Conservation (phyloP, 2,329 filamentous ascomycete species). For the Orbilia quercus region DNA sequence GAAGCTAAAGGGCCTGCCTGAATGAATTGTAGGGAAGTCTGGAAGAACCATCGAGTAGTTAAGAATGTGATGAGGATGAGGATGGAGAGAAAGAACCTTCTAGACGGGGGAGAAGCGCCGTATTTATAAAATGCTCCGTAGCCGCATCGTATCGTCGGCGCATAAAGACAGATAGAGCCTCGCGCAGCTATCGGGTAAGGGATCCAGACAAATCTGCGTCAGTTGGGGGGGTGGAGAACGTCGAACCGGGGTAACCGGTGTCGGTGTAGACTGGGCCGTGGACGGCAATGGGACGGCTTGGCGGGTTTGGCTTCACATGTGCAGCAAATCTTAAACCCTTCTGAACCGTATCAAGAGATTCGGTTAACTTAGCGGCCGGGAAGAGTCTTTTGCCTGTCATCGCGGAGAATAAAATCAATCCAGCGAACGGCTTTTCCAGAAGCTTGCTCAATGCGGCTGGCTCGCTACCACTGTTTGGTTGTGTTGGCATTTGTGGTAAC, state of each 20-base stretch:
- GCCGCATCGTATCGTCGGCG: slow-evolving; percentile 4
- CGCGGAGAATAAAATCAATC: slow-evolving; percentile 17
- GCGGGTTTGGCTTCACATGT: slow-evolving; percentile 12
- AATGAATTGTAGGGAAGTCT: slow-evolving; percentile 1
- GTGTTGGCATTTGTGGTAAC: slow-evolving; percentile 2
- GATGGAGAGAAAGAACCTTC: slow-evolving; percentile 12
- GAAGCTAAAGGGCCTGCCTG: slow-evolving; percentile 5
- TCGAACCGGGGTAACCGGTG: no score
- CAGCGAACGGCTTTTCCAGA: slow-evolving; percentile 1
- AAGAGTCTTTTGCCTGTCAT: slow-evolving; percentile 2
- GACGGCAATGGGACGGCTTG: slow-evolving; percentile 1
- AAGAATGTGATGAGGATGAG: slow-evolving; percentile 14
- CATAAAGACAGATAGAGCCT: slow-evolving; percentile 20
- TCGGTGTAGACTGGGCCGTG: not conserved
- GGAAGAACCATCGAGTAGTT: slow-evolving; percentile 2
- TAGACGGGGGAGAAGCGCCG: slow-evolving; percentile 8
- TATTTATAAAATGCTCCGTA: slow-evolving; percentile 6
- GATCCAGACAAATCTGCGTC: slow-evolving; percentile 16
- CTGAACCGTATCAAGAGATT: slow-evolving; percentile 22
- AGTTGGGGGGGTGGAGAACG: not conserved
- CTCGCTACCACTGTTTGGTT: slow-evolving; percentile 8
- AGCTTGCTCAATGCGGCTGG: not conserved
- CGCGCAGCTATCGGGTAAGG: slow-evolving; percentile 15
- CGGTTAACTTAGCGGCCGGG: slow-evolving; percentile 18
- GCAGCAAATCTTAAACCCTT: slow-evolving; percentile 22